A percentile compares a stretch with the other conserved stretches of the same genome.
phyloP scores from a whole-genome alignment of 371 early-diverging fungal species.

The Choanephora cucurbitarum region DNA sequence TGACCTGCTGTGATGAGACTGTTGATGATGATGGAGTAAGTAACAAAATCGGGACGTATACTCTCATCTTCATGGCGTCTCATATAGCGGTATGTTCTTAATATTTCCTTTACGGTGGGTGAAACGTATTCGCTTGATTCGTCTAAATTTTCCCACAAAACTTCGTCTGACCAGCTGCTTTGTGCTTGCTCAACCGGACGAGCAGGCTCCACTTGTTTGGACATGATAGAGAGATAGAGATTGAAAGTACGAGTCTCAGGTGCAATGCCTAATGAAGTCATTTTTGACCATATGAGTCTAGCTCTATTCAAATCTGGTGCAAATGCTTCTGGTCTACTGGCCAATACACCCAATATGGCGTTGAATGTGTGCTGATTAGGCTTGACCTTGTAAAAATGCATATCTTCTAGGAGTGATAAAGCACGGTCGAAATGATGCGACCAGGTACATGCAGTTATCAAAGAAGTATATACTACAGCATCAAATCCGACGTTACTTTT shows the following conservation, averaged over 20 bases:
- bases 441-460: slow-evolving; percentile 30
- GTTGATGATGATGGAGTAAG: slow-evolving; percentile 43
- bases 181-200: not conserved
- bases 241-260: slow-evolving; percentile 48
- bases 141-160: not conserved
- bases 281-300: slow-evolving; percentile 25
- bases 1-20: slow-evolving; percentile 25
- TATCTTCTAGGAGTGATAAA: slow-evolving; percentile 31
- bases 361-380: slow-evolving; percentile 46
- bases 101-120: slow-evolving; percentile 21
- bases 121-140: slow-evolving; percentile 1
- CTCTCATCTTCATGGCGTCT: slow-evolving; percentile 9
- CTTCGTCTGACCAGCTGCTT: not conserved
- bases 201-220: slow-evolving; percentile 15
- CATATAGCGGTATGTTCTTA: slow-evolving; percentile 31
- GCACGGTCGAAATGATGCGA: slow-evolving; percentile 27
- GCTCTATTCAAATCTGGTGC: slow-evolving; percentile 16
- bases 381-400: slow-evolving; percentile 25
- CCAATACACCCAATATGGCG: slow-evolving; percentile 28
- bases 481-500: slow-evolving; percentile 29
- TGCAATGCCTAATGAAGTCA: slow-evolving; percentile 20
- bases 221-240: slow-evolving; percentile 27
- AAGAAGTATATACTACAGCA: slow-evolving; percentile 30
- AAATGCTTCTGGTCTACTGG: not conserved
- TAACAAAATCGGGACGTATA: slow-evolving; percentile 40